Evolutionary conservation across 2,329 filamentous ascomycete species (phyloP).

Genomic region (Cryphonectria radicalis): DNA sequence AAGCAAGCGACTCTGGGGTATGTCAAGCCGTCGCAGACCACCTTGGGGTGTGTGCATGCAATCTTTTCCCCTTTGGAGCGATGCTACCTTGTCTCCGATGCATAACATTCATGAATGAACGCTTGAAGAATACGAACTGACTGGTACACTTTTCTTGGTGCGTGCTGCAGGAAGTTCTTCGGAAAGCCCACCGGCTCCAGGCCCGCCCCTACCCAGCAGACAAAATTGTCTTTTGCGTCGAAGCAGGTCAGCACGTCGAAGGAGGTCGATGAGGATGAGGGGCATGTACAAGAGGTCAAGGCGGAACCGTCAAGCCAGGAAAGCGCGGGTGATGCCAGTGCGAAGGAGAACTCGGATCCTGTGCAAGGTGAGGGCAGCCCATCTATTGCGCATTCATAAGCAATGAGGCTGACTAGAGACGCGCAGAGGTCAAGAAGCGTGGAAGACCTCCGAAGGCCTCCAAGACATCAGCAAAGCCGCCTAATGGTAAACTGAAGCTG

Average conservation of each 20-base stretch:
- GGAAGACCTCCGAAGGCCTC: conserved; percentile 35
- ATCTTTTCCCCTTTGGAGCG: neutral
- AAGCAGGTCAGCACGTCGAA: conserved; percentile 48
- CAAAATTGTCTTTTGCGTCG: conserved; percentile 76
- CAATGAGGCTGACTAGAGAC: neutral
- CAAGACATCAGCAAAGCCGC: conserved; percentile 32
- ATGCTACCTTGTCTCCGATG: neutral
- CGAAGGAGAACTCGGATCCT: conserved; percentile 45
- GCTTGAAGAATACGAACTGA: neutral
- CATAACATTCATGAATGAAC: neutral
- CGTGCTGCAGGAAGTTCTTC: conserved; percentile 73
- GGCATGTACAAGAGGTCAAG: conserved; percentile 34
- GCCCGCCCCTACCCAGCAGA: conserved; percentile 70
- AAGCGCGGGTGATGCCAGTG: conserved; percentile 34
- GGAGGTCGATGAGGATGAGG: conserved; percentile 37
- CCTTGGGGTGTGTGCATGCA: conserved; percentile 65
- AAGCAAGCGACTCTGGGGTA: conserved; percentile 91
- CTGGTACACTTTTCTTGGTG: neutral
- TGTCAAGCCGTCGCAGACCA: conserved; percentile 74
- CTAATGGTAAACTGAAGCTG: conserved; percentile 41
- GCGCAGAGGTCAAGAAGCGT: conserved; percentile 52
- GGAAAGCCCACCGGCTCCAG: conserved; percentile 65
- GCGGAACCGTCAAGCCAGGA: conserved; percentile 29
- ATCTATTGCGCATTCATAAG: conserved; percentile 8
- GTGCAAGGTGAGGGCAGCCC: conserved; percentile 42